Conservation (phyloP, 2,329 filamentous ascomycete species). For the Zalaria sp. region DNA sequence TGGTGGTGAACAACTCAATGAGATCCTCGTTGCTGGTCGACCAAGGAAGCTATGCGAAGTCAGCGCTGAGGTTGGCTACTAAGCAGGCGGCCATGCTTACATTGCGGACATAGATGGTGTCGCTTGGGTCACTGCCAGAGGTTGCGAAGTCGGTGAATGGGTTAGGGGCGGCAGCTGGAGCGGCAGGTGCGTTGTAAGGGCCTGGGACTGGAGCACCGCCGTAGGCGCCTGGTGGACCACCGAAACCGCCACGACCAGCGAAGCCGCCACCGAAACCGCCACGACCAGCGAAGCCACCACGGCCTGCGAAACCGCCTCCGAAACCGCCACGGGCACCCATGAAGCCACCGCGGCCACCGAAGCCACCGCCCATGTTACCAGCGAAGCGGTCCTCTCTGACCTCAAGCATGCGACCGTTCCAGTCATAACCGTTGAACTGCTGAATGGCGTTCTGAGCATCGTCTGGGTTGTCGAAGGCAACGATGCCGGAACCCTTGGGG, state of each 20-base stretch:
- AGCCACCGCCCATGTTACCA: constrained; percentile 33
- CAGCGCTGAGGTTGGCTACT: constrained; percentile 15
- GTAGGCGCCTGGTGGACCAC: constrained; percentile 11
- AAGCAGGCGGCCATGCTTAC: constrained; percentile 42
- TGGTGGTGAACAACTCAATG: constrained; percentile 91
- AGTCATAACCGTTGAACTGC: constrained; percentile 97
- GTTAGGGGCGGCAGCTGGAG: constrained; percentile 53
- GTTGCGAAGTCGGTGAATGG: constrained; percentile 90
- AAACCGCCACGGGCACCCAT: constrained; percentile 17
- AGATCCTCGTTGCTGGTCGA: constrained; percentile 97
- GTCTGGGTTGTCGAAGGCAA: constrained; percentile 88
- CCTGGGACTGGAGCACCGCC: constrained; percentile 17
- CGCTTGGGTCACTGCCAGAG: constrained; percentile 67
- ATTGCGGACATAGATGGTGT: constrained; percentile 90
- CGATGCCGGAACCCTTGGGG: constrained; percentile 92
- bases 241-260: constrained; percentile 23
- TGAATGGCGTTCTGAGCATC: constrained; percentile 92
- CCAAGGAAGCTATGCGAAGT: constrained; percentile 65
- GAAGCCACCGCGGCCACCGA: constrained; percentile 24
- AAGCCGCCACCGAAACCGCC: constrained; percentile 40
- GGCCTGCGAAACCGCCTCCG: constrained; percentile 21
- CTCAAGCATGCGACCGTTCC: constrained; percentile 86
- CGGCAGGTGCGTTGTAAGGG: constrained; percentile 33
- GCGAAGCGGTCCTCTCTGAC: constrained; percentile 95
- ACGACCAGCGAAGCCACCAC: constrained; percentile 35